These are phyloP conservation scores for Canavalia gladiata DNA, from an alignment of 306 rosid genomes.

Conservation along the genomic window DNA sequence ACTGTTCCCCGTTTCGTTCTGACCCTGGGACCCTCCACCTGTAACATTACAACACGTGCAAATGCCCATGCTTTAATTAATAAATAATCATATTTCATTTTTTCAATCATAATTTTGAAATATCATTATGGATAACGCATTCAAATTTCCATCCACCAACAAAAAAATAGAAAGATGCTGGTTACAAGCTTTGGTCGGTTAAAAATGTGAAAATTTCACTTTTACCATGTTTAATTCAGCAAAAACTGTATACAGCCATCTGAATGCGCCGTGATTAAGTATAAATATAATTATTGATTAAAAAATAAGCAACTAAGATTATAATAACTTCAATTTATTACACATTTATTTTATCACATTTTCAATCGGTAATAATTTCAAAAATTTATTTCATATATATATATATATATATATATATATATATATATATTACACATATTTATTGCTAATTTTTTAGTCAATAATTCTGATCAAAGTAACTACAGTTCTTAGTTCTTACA, in stretches of 20 bases:
- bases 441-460: too few species aligned
- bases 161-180: too few species aligned
- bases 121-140: neutral
- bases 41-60: constrained; percentile 60
- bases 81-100: neutral
- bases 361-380: too few species aligned
- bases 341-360: too few species aligned
- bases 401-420: too few species aligned
- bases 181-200: neutral
- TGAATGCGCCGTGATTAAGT: neutral
- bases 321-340: too few species aligned
- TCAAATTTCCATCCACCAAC: neutral
- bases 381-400: too few species aligned
- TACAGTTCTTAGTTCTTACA: too few species aligned
- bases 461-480: too few species aligned
- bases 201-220: neutral
- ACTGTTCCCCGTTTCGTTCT: constrained; percentile 61
- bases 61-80: constrained; percentile 19
- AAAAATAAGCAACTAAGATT: too few species aligned
- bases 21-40: constrained; percentile 58
- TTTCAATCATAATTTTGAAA: neutral
- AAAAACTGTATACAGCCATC: neutral
- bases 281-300: too few species aligned
- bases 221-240: constrained; percentile 22
- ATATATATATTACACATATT: too few species aligned